Percentiles rank a stretch among this genome's conserved stretches.
Conservation (phyloP, 805 yeast genomes). For the Ogataea haglerorum region DNA sequence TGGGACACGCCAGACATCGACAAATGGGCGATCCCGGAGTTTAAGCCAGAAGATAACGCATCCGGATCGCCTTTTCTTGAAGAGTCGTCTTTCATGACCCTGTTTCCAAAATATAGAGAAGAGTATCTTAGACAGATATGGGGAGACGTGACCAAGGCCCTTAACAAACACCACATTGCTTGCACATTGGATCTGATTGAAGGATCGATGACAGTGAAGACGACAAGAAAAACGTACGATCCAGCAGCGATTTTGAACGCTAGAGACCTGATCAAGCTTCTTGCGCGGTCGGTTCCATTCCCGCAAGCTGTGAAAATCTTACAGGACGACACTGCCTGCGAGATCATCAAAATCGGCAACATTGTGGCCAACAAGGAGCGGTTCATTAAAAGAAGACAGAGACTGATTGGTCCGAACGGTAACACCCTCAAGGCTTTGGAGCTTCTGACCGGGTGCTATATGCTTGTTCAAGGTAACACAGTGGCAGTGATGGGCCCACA, state of each 20-base stretch:
- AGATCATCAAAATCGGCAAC: conserved; percentile 91
- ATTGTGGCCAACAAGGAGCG: conserved; percentile 87
- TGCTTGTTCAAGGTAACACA: conserved; percentile 95
- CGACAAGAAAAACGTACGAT: conserved; percentile 92
- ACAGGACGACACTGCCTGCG: conserved; percentile 92
- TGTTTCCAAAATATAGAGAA: conserved; percentile 96
- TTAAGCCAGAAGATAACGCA: conserved; percentile 83
- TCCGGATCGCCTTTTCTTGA: conserved; percentile 90
- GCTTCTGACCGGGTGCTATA: conserved; percentile 90
- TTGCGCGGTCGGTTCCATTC: conserved; percentile 94
- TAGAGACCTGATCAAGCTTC: conserved; percentile 85
- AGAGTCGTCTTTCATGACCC: conserved; percentile 90
- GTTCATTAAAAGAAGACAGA: conserved; percentile 91
- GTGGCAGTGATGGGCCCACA: conserved; percentile 96
- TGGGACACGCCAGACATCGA: conserved; percentile 97
- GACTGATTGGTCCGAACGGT: conserved; percentile 95
- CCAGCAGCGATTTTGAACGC: conserved; percentile 94
- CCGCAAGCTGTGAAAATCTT: conserved; percentile 93
- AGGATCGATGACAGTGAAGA: conserved; percentile 95
- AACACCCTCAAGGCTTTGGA: conserved; percentile 95
- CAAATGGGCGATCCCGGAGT: conserved; percentile 87
- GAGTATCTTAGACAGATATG: conserved; percentile 82
- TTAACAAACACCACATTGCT: conserved; percentile 71
- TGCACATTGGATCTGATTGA: conserved; percentile 88
- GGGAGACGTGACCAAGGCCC: conserved; percentile 85